Base-by-base conservation (phyloP, 2,329 filamentous ascomycete genomes). In the Colletotrichum chlorophyti region DNA sequence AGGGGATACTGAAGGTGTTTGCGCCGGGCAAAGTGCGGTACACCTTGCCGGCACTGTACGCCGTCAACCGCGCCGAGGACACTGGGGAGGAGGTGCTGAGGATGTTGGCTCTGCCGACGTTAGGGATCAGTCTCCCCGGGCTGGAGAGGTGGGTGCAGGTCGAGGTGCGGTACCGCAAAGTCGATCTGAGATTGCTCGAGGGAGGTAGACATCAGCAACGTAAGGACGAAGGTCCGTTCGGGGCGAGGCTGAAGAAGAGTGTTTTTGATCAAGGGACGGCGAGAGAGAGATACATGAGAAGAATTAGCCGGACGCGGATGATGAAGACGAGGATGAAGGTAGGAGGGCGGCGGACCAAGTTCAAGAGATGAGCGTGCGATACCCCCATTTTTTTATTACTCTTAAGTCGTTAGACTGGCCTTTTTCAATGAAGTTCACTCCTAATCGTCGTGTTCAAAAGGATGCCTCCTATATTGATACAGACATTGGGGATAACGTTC, bases 1-100 rank as follows among this genome's bases (percentile, higher is more conserved):
- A 76, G 26, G 69, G 69, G 2, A 53, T 79, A 8, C 75, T 87
- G 15, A 79, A 77, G 58, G 68, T 73, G 6, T 75, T 81, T 51
- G 83, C 83, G 0, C 82, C 83, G 0, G 81, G 78, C 0, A 86
- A 86, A 66, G 75, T 80, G 12, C 74, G 84, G 11, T 86, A 77
- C 60, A 82, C 83, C 0, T 68, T 87, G 3, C 84, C 84, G 0
- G 84, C 78, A 1, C 67, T 87, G 7, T 86, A 86, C 65, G 71
- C 74, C 7, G 70, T 75, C 3, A 71, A 82, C 38, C 42, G 7
- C 12, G 47, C 32, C 37, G 48, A 61, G 21, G 38, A 61, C 17
- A 51, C 46, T 1, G 55, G 50, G 17, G 38, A 41, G 32, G 55
- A 62, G 38, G 69, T 70, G 17, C 63, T 75, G 65, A 76, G 74